phyloP scores from a whole-genome alignment of 1,284 basidiomycete species.

The Cryptococcus sp. region DNA sequence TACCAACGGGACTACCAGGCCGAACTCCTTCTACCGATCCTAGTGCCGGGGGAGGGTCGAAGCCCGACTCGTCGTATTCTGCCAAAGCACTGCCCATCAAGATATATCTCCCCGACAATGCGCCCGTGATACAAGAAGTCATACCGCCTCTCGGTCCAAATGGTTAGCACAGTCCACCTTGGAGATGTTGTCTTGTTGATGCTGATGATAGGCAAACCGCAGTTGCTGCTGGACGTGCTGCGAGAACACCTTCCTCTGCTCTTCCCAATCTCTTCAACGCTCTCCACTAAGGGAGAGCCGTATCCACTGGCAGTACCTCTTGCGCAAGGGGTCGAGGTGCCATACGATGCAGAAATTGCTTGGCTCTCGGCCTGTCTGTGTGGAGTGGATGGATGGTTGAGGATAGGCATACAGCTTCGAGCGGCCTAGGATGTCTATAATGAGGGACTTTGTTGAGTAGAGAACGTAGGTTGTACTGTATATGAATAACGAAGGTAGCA shows the following conservation, averaged over 20 bases:
- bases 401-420: conserved; percentile 67
- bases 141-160: conserved; percentile 60
- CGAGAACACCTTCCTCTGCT: conserved; percentile 48
- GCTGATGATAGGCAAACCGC: conserved; percentile 41
- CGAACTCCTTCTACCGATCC: conserved; percentile 67
- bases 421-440: conserved; percentile 17
- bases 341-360: conserved; percentile 79
- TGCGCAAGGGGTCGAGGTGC: conserved; percentile 80
- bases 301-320: conserved; percentile 54
- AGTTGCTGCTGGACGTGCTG: conserved; percentile 47
- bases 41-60: conserved; percentile 50
- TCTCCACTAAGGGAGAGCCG: conserved; percentile 9
- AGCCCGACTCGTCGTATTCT: conserved; percentile 58
- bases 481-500: too few species aligned
- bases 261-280: conserved; percentile 39
- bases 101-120: conserved; percentile 78
- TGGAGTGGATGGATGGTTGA: conserved; percentile 92
- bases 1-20: conserved; percentile 51
- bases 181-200: too few species aligned
- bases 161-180: conserved; percentile 18
- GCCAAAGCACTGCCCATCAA: conserved; percentile 81
- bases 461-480: too few species aligned
- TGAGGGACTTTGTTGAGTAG: too few species aligned
- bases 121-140: conserved; percentile 82
- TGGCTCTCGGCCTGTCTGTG: conserved; percentile 87